Percentiles rank a stretch among this genome's conserved stretches.
phyloP scores from a whole-genome alignment of 2,329 filamentous ascomycete genomes.

The Hortaea werneckii region DNA sequence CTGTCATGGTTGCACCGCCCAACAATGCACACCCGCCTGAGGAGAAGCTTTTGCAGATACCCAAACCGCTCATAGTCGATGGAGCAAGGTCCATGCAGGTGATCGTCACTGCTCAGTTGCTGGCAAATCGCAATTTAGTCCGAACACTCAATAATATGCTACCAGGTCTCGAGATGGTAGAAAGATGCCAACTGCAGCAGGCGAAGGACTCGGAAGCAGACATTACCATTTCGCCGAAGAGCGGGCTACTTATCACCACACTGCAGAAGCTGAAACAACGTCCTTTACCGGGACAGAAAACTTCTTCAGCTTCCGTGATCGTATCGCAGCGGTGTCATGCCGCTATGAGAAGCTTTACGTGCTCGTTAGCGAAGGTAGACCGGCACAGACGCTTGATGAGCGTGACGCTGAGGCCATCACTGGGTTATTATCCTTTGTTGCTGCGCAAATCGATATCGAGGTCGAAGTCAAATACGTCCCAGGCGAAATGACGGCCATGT shows the following conservation, averaged over 20 bases:
- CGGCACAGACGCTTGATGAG: constrained; percentile 13
- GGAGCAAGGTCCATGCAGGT: constrained; percentile 28
- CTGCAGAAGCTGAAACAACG: constrained; percentile 64
- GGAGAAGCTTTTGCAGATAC: neutral
- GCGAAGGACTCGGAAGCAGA: constrained; percentile 50
- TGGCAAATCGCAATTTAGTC: constrained; percentile 37
- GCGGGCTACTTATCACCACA: constrained; percentile 60
- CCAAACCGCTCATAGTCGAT: constrained; percentile 5
- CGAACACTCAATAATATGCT: constrained; percentile 42
- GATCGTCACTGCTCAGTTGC: constrained; percentile 43
- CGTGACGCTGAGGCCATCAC: constrained; percentile 24
- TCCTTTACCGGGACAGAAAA: constrained; percentile 52
- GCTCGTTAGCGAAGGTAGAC: constrained; percentile 45
- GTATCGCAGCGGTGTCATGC: constrained; percentile 42
- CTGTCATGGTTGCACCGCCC: constrained; percentile 6
- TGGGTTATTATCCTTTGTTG: constrained; percentile 33
- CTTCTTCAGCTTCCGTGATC: constrained; percentile 41
- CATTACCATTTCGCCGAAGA: constrained; percentile 57
- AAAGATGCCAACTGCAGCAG: constrained; percentile 40
- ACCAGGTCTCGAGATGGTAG: constrained; percentile 44
- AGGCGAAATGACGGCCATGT: constrained; percentile 33
- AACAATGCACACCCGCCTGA: neutral
- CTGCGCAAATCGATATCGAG: constrained; percentile 29
- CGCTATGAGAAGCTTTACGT: constrained; percentile 61
- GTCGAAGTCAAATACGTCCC: constrained; percentile 29